These are phyloP conservation scores for Calonectria fujianensis DNA, from an alignment of 2,329 filamentous ascomycete species.

Conservation along the genomic window DNA sequence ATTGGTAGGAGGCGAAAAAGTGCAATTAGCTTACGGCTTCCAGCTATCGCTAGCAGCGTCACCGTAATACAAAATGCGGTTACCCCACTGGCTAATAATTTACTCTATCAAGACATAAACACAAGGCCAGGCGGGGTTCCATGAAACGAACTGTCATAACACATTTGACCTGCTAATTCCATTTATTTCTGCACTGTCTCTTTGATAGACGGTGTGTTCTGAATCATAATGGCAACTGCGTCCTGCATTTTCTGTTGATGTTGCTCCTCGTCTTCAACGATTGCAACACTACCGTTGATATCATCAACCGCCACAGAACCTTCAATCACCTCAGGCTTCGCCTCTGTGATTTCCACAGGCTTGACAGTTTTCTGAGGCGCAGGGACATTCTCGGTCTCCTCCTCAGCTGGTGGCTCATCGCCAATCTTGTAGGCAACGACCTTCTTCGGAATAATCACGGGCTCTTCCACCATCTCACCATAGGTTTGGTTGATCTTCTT, in stretches of 20 bases:
- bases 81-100: neutral
- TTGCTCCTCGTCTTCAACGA: constrained; percentile 12
- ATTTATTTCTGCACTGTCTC: neutral
- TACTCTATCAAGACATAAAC: neutral
- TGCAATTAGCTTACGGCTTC: too few species aligned
- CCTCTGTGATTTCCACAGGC: neutral
- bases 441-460: neutral
- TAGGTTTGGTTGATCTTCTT: constrained; percentile 29
- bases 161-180: neutral
- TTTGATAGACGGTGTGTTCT: constrained; percentile 27
- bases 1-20: too few species aligned
- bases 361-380: neutral
- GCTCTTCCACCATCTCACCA: constrained; percentile 16
- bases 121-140: neutral
- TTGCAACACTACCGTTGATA: constrained; percentile 7
- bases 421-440: constrained; percentile 11
- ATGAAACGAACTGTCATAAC: neutral
- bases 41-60: too few species aligned
- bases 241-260: constrained; percentile 21
- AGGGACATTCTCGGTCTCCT: neutral
- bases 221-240: constrained; percentile 19
- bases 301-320: constrained; percentile 6
- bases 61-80: too few species aligned
- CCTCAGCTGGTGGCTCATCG: constrained; percentile 19
- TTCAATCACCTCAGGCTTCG: neutral